Evolutionary conservation across 176 grass and related monocot genomes (phyloP).

Genomic region (Oryza glaberrima): DNA sequence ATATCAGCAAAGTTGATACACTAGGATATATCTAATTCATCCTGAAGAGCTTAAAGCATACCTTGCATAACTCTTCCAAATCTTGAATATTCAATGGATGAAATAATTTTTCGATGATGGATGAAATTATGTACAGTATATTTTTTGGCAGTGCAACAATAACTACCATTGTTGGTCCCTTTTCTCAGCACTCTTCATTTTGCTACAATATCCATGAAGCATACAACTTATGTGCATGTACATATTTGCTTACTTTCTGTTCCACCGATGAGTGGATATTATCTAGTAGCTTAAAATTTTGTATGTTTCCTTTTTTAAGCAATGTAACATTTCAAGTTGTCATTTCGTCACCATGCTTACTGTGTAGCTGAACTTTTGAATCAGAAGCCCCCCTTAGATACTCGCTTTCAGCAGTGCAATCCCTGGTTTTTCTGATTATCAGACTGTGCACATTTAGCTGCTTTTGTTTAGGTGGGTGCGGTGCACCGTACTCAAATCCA

Average conservation of each 20-base stretch:
- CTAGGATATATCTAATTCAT: not conserved
- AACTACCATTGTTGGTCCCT: constrained; percentile 10
- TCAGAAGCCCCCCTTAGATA: constrained; percentile 1
- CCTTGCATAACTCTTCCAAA: not conserved
- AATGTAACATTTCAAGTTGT: constrained; percentile 5
- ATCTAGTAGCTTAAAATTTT: not conserved
- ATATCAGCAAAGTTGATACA: not conserved
- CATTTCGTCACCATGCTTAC: constrained; percentile 11
- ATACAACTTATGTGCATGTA: not conserved
- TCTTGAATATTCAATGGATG: not conserved
- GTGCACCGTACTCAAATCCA: not conserved
- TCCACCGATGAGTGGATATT: constrained; percentile 9
- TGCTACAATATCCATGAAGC: not conserved
- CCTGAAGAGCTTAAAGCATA: not conserved
- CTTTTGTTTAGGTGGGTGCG: not conserved
- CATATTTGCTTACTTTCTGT: constrained; percentile 15
- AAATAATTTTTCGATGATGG: not conserved
- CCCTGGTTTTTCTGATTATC: not conserved
- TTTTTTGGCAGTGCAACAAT: constrained; percentile 10
- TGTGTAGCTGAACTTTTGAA: constrained; percentile 33
- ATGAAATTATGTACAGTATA: not conserved
- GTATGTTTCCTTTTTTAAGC: not conserved
- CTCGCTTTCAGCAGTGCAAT: not conserved
- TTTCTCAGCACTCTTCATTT: constrained; percentile 21
- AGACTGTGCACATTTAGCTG: not conserved